phyloP scores from a whole-genome alignment of 768 basidiomycete genomes.

The Hericium erinaceus region DNA sequence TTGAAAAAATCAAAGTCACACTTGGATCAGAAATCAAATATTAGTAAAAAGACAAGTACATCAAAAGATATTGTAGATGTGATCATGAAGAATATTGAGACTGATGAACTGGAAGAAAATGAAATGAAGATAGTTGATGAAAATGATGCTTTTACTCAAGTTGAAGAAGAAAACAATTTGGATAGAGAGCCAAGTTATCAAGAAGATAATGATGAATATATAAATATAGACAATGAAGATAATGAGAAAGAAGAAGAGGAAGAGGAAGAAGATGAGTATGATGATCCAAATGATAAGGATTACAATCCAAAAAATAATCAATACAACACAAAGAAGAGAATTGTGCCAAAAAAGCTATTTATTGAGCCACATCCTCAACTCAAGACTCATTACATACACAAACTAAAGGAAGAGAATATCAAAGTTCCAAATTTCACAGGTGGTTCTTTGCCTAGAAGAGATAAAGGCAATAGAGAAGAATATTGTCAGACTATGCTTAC shows the following conservation, averaged over 20 bases:
- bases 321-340: not conserved
- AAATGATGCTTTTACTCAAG: no score
- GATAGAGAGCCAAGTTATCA: no score
- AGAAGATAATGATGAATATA: not conserved
- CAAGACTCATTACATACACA: conserved; percentile 16
- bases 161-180: no score
- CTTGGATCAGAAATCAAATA: no score
- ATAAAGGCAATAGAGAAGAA: conserved; percentile 15
- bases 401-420: not conserved
- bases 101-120: no score
- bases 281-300: not conserved
- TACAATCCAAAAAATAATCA: not conserved
- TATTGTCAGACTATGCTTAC: conserved; percentile 12
- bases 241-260: not conserved
- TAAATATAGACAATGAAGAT: not conserved
- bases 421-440: conserved; percentile 23
- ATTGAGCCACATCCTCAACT: conserved; percentile 17
- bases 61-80: no score
- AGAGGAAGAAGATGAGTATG: no score
- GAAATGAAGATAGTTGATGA: not conserved
- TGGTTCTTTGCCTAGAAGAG: conserved; percentile 19
- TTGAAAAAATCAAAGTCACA: not conserved
- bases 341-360: conserved; percentile 4
- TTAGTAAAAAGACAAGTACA: no score
- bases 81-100: no score